Base-by-base conservation (phyloP, 192 early-diverging fungal species). In the Mortierella hygrophila region DNA sequence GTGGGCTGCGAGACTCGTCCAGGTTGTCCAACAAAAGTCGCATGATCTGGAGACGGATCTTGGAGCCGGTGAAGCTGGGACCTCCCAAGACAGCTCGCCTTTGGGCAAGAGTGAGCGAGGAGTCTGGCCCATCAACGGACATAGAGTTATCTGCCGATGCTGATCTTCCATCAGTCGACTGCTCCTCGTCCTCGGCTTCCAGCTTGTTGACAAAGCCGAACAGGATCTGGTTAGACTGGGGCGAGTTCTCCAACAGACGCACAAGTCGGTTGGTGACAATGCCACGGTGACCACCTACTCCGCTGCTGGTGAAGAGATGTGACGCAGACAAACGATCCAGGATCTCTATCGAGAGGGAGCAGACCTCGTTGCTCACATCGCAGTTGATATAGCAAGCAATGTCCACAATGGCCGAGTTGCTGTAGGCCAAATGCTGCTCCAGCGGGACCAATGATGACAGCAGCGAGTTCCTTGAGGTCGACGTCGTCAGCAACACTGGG, bases 1-100 rank as follows among this genome's bases (percentile, higher is more conserved):
- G 95, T 20, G 92, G 89, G 8, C 91, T 88, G 74, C 89, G 89
- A 9, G 87, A 74, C 2, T 88, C 83, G 10, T 85, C 78, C 13
- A 96, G 72, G 85, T 98, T 99, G 23, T 92, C 92, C 20, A 98
- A 82, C 55, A 99, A 88, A 74, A 99, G 85, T 68, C 98, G 95
- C 63, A 99, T 87, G 55, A 98, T 95, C 9, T 96, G 95, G 54
- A 97, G 88, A 1, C 96, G 94, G 35, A 98, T 91, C 41, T 93
- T 85, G 0, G 77, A 81, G n/a, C 70, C 38, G 8, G 85, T 82
- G 69, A 90, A 81, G 6, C 70, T 69, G 9, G 72, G 72, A 38
- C 81, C 69, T 63, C 82, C 75, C 29, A 88, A n/a, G 38, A 82
- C 76, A n/a, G 72, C 75, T 1, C 70, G 52, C 73, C 80, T 82